These are phyloP conservation scores for Ophiostoma sp. DNA, from an alignment of 2,329 filamentous ascomycete species.

Conservation along the genomic window DNA sequence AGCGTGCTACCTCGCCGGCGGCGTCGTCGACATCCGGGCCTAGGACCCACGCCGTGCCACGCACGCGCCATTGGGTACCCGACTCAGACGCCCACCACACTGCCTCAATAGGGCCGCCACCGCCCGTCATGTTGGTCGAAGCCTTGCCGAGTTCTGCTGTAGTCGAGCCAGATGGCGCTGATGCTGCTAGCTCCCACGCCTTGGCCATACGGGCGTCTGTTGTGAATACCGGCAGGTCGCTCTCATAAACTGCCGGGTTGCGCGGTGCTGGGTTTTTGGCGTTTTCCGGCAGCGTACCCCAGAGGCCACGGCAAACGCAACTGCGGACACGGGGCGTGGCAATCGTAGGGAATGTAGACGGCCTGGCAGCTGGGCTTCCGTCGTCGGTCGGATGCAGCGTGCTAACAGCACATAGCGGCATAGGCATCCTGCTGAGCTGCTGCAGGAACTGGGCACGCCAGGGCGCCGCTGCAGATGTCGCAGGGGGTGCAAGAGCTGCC, in stretches of 20 bases:
- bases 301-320: conserved; percentile 83
- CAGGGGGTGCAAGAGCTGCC: conserved; percentile 13
- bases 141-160: conserved; percentile 36
- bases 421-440: conserved; percentile 44
- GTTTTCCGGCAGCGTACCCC: conserved; percentile 65
- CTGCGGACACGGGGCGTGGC: conserved; percentile 60
- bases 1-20: conserved; percentile 64
- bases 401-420: conserved; percentile 47
- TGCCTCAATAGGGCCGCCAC: conserved; percentile 63
- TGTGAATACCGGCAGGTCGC: conserved; percentile 75
- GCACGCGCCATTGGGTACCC: conserved; percentile 77
- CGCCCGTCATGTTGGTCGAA: conserved; percentile 37
- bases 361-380: neutral
- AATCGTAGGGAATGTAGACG: conserved; percentile 28
- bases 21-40: conserved; percentile 54
- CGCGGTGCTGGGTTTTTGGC: conserved; percentile 64
- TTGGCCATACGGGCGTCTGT: conserved; percentile 88
- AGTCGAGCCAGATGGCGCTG: conserved; percentile 39
- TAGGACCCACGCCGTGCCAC: conserved; percentile 70
- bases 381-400: conserved; percentile 40
- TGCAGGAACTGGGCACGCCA: conserved; percentile 50
- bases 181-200: conserved; percentile 61
- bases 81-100: conserved; percentile 75
- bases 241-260: conserved; percentile 66
- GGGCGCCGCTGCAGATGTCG: conserved; percentile 38